These are phyloP conservation scores for Epichloe aotearoae DNA, from an alignment of 2,329 filamentous ascomycete genomes.

Conservation along the genomic window DNA sequence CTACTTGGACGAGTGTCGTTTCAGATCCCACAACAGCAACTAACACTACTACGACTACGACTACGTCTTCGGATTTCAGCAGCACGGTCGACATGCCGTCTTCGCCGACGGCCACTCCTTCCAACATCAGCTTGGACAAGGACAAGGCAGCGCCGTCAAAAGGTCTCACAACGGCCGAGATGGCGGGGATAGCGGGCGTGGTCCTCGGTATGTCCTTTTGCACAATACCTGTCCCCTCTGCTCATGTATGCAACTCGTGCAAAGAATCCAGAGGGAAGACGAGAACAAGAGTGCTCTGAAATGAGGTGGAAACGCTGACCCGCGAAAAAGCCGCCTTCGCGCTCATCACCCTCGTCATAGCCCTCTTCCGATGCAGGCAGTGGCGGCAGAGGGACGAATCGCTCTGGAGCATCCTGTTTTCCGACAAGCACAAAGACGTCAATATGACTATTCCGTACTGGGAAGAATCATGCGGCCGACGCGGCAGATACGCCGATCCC, in stretches of 20 bases:
- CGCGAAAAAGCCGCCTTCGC: neutral
- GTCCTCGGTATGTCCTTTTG: neutral
- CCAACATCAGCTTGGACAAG: neutral
- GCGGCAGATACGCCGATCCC: neutral
- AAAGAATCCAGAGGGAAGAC: neutral
- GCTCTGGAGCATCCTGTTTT: neutral
- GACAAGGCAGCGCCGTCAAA: neutral
- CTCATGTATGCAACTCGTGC: too few species aligned
- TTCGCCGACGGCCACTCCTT: neutral
- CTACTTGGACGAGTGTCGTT: neutral
- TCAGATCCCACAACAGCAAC: neutral
- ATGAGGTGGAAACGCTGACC: neutral
- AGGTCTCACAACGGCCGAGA: neutral
- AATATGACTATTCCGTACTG: neutral
- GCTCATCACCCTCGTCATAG: neutral
- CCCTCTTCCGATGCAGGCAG: neutral
- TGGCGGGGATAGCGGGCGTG: neutral
- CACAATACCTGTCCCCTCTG: neutral
- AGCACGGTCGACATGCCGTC: neutral
- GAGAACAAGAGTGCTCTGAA: neutral
- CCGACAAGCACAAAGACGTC: neutral
- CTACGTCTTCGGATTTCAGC: too few species aligned
- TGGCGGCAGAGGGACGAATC: neutral
- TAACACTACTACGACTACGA: neutral
- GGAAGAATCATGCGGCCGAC: neutral